Evolutionary conservation across 2,329 filamentous ascomycete species (phyloP).

Genomic region (Cercospora berteroae): DNA sequence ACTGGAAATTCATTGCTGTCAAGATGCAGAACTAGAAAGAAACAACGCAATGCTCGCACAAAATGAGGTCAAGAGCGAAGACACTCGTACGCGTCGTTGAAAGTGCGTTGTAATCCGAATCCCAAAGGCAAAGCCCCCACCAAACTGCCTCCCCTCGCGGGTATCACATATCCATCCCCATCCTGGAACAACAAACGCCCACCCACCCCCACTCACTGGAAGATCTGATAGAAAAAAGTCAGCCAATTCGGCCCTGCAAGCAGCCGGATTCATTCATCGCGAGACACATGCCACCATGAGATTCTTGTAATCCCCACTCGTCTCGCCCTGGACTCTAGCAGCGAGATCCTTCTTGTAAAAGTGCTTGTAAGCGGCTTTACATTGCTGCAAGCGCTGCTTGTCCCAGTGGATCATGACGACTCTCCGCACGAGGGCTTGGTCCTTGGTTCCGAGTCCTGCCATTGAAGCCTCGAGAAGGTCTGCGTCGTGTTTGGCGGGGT

Average conservation of each 20-base stretch:
- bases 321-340: constrained; percentile 74
- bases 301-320: constrained; percentile 71
- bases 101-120: neutral
- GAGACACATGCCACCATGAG: constrained; percentile 63
- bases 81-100: neutral
- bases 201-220: constrained; percentile 16
- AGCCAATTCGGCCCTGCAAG: constrained; percentile 11
- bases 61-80: neutral
- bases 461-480: constrained; percentile 80
- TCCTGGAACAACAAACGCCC: constrained; percentile 2
- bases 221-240: constrained; percentile 20
- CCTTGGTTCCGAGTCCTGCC: constrained; percentile 83
- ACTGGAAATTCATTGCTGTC: neutral
- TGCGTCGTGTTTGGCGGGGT: constrained; percentile 83
- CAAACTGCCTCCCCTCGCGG: constrained; percentile 8
- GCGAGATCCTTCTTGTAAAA: constrained; percentile 67
- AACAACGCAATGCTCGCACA: neutral
- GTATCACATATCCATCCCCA: constrained; percentile 15
- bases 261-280: neutral
- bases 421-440: constrained; percentile 72
- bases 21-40: neutral
- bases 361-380: constrained; percentile 74
- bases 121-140: neutral
- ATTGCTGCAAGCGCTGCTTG: constrained; percentile 66
- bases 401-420: constrained; percentile 85